phyloP scores from a whole-genome alignment of 257 asterid species.

The Solanum chiquidenum region DNA sequence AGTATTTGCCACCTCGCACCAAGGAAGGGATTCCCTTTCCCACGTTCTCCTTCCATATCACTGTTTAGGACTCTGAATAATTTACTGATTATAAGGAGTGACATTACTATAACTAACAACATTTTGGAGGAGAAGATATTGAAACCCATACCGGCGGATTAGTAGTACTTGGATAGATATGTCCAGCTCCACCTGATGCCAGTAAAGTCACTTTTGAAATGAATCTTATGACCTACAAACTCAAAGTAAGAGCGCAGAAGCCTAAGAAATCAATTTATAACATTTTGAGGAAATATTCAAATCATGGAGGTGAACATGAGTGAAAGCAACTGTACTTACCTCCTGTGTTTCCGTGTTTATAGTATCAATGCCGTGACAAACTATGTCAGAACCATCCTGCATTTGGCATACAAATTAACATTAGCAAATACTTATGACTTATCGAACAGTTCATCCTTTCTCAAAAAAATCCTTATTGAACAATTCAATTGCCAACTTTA shows the following conservation, averaged over 20 bases:
- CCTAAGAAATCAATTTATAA: neutral
- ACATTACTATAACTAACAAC: neutral
- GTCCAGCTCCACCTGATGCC: constrained; percentile 99
- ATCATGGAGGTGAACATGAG: neutral
- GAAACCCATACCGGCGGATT: constrained; percentile 66
- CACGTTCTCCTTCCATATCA: neutral
- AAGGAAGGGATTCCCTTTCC: neutral
- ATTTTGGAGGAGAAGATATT: neutral
- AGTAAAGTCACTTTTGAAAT: constrained; percentile 84
- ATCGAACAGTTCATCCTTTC: neutral
- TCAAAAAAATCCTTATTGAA: neutral
- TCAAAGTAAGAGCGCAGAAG: neutral
- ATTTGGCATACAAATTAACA: constrained; percentile 13
- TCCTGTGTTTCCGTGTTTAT: constrained; percentile 70
- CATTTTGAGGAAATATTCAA: neutral
- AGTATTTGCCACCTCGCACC: neutral
- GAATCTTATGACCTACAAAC: constrained; percentile 75
- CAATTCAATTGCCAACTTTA: neutral
- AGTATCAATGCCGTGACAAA: constrained; percentile 87
- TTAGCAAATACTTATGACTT: neutral
- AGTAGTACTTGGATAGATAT: constrained; percentile 91
- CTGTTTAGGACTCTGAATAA: neutral
- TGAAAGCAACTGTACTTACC: constrained; percentile 23
- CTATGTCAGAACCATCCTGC: constrained; percentile 73
- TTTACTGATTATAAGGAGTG: neutral